Evolutionary conservation across 179 eudicot species (phyloP), one percentile per base, ranked within the genome.

Genomic region (Actinidia chinensis): DNA sequence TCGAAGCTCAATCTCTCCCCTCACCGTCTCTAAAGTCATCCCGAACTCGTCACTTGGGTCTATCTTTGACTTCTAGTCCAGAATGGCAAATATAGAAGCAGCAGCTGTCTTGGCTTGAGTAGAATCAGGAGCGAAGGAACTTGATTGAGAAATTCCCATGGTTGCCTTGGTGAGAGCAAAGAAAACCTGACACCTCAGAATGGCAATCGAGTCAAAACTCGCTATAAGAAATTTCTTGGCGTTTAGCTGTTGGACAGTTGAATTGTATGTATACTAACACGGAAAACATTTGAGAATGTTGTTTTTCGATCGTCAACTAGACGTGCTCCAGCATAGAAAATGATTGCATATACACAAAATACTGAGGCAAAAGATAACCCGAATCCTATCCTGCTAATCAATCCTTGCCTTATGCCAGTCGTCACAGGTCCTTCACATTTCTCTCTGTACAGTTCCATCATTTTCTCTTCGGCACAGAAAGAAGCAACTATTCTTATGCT

Each of bases 81-180:
- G 86, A 61, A 91, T 87, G 8, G 91, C 81, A 76, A 90, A 90
- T 59, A 91, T 68, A 10, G 97, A 91, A 54, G 90, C 91, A 43
- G 93, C 78, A 9, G 93, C 90, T 51, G 63, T 33, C 81, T 85
- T 88, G 71, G 97, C 93, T 78, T 91, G 90, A 74, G 80, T 77
- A 33, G 87, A 79, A 85, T 90, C 90, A 58, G 91, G 92, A 4
- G 89, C 86, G 7, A 91, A 80, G 15, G 89, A 85, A 78, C 93
- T 91, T 51, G 93, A 87, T 79, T 88, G 91, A 64, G 97, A 88
- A 25, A 91, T 81, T 25, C 84, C 91, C 28, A 90, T 18, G 8
- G 97, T 89, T 22, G 91, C 89, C 92, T 90, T 90, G 25, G 93
- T 86, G 71, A 91, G 80, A 66, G 93, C 97, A 68, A 91, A 91